Evolutionary conservation across 371 early-diverging fungal genomes (phyloP), one percentile per base, ranked within the genome.

Genomic region (Dipsacomyces acuminosporus): DNA sequence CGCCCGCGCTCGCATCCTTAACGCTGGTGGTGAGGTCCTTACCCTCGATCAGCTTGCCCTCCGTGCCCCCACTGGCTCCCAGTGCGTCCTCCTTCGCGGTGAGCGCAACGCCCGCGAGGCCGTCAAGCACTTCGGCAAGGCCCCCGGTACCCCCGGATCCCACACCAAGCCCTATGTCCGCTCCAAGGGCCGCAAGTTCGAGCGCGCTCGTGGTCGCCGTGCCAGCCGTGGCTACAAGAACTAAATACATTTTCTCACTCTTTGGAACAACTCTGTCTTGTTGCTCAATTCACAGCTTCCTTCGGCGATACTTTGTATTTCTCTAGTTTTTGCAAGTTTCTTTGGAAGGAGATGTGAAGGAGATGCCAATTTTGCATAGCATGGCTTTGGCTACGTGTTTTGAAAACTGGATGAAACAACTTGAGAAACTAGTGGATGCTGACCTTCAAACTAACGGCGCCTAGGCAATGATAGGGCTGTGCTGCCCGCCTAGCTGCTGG

Each of bases 151-250:
- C 53, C 92, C 94, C 74, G 82, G 85, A 71, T 83, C 85, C 80
- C 73, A 82, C 53, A 81, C 88, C 79, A 90, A 88, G 87, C 98
- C 98, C 71, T 95, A 89, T 75, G 90, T 96, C 75, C 89, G 91
- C 73, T 88, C 90, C 80, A 96, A 96, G 91, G 98, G 98, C 59
- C 90, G 98, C 84, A 98, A 98, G 90, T 96, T 95, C 81, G 97
- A 97, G 81, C 80, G 83, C 55, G 97, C 97, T 74, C 95, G 98
- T 92, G 97, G 97, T 86, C 91, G 95, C 78, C 89, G 98, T 85
- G 86, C 89, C 71, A 75, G 75, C 70, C 62, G 74, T 58, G 75
- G 75, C 54, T 75, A 55, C 75, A 75, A 74, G 74, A 59, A 55
- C 64, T 75, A 75, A 62, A 47, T 42, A 18, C 23, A 49, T 17